Evolutionary conservation across 2,329 filamentous ascomycete genomes (phyloP), one percentile per base, ranked within the genome.

Genomic region (Trichoderma pleuroti): DNA sequence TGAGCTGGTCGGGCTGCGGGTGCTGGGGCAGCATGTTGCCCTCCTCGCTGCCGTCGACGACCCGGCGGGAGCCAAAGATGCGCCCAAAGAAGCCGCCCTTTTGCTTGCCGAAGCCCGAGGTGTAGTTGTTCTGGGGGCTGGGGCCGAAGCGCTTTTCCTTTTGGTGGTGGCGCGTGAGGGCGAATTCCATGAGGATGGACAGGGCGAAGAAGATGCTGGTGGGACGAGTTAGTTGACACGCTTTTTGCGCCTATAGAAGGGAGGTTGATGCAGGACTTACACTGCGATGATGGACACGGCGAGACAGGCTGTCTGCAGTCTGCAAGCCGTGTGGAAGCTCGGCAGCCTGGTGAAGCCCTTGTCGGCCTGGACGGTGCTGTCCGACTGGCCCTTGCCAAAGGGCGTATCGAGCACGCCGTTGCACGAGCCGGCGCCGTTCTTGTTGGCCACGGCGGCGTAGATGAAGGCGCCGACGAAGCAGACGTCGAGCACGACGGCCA

Each of bases 281-380:
- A 92, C 89, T 77, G 87, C 92, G 70, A 94, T 87, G 72, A 98
- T 92, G 34, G 94, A 84, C 18, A 96, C 90, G 4, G 92, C 92
- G 74, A 98, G 90, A 72, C 85, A 87, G 57, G 91, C 93, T 63
- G 90, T 93, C 81, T 97, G 89, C 74, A 97, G 83, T 71, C 85
- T 85, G 84, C 94, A 98, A 1, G 91, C 89, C 9, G 80, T 80
- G 49, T 76, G 78, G 72, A 83, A 85, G 60, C 79, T 85, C 2
- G 86, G 86, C 59, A 87, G 77, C 11, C 76, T 75, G 21, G 81
- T 83, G 72, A 88, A 87, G 42, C 83, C 84, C 75, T 83, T 82
- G 4, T 72, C 73, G 56, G 83, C 81, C n/a, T 85, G 82, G n/a
- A 81, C 80, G 39, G 86, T 84, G 42, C 84, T 81, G 30, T 83